Conservation (phyloP, 2,329 filamentous ascomycete genomes). For the Fusarium tjaetaba region DNA sequence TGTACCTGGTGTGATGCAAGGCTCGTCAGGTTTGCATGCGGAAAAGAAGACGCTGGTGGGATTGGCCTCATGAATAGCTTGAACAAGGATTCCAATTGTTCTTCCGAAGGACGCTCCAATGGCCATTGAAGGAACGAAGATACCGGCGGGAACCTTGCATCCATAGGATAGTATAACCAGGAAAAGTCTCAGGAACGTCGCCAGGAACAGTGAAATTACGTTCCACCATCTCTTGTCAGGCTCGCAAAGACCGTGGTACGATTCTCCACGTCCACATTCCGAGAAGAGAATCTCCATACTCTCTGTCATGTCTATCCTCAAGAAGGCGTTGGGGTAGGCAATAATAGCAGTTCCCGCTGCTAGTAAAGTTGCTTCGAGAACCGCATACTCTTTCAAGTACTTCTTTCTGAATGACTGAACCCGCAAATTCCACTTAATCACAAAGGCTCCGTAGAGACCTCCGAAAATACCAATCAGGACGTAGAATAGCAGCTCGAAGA, state of each 20-base stretch:
- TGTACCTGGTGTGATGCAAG: conserved; percentile 96
- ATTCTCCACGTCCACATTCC: conserved; percentile 89
- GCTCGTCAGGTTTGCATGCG: conserved; percentile 87
- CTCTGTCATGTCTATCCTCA: conserved; percentile 98
- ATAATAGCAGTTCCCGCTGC: conserved; percentile 86
- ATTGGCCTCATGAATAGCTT: conserved; percentile 85
- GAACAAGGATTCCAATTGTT: conserved; percentile 93
- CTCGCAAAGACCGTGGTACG: conserved; percentile 92
- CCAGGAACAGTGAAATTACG: conserved; percentile 79
- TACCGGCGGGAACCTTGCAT: conserved; percentile 96
- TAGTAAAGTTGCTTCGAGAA: conserved; percentile 86
- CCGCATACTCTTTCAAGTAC: conserved; percentile 83
- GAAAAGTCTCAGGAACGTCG: conserved; percentile 82
- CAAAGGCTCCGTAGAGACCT: conserved; percentile 92
- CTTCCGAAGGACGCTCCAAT: conserved; percentile 94
- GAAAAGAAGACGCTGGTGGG: conserved; percentile 87
- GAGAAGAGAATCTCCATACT: conserved; percentile 98
- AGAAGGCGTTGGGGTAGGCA: conserved; percentile 96
- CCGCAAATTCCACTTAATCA: conserved; percentile 97
- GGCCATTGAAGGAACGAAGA: conserved; percentile 98
- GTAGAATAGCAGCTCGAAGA: conserved; percentile 95
- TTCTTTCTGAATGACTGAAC: conserved; percentile 94
- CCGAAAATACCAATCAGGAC: conserved; percentile 91
- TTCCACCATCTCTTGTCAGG: conserved; percentile 78
- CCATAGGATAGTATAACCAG: conserved; percentile 97